Base-by-base conservation (phyloP, 192 early-diverging fungal genomes). In the Kappamyces sp. region DNA sequence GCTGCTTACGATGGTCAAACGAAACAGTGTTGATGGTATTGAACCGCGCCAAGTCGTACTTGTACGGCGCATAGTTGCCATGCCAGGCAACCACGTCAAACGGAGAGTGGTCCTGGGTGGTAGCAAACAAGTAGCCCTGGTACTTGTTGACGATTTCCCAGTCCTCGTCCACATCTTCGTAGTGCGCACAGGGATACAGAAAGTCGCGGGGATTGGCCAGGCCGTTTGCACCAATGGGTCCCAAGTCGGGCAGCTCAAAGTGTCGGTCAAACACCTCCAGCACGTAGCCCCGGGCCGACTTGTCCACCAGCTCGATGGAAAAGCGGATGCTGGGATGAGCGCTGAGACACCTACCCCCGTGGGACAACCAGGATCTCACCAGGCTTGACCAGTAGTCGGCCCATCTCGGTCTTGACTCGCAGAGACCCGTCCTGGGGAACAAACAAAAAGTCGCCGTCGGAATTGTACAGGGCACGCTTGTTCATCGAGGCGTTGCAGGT, bases 11-110 rank as follows among this genome's bases (percentile, higher is more conserved):
- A 65, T 97, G 92, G 73, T 94, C 92, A 68, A 75, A 93, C 0
- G 90, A 86, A 15, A 95, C 89, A 4, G 91, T 91, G 66, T 88
- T 89, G 61, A 97, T 71, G 43, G 80, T 85, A 63, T 79, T 85
- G 75, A 97, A 97, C 45, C 81, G 71, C 31, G 77, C 77, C 54
- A 95, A 75, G 68, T 93, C 82, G 67, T 95, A 95, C 69, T 93
- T 95, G 80, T 79, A 97, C 0, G 94, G 94, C 5, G 84, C 87
- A 68, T 94, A 98, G 80, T 98, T 98, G 40, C 95, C 95, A 67
- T 96, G 91, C 91, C 95, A 98, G 8, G 91, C 95, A 31, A 96
- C 93, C 1, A 98, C 93, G 66, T 98, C 90, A 59, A 90, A 98
- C 5, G 93, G 91, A 14, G 86, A 88, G 68, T 98, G 92, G 48